Base-by-base conservation (phyloP, 2,329 filamentous ascomycete genomes). In the Neurospora crassa region DNA sequence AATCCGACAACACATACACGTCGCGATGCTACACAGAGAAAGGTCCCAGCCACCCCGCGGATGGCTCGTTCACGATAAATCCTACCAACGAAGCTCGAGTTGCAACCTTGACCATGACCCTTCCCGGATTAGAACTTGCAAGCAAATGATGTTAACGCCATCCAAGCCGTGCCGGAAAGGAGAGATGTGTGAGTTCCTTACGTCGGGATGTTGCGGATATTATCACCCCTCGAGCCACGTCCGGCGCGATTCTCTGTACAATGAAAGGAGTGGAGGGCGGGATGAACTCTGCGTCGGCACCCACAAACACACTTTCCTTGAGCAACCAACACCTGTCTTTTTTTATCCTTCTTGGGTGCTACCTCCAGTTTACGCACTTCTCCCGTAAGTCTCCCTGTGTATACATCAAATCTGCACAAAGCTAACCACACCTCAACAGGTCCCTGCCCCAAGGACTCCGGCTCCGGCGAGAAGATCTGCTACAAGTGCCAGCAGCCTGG, bases 391-490 rank as follows among this genome's bases (percentile, higher is more conserved):
- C 8, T 63, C 29, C 14, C 10, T 37, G 24, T 63, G 29, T 37
- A 7, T n/a, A 37, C 29, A 63, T 18, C 8, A 3, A 37, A 18
- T 14, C 7, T 63, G 29, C 24, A 18, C 29, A 34, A 34, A 63
- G 53, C 53, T 63, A 34, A 63, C 16, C 53, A 37, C 8, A 3
- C 18, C 14, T 37, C 29, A 63, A 63, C 11, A 63, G 53, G 53
- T 76, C 96, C 98, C 83, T 99, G 96, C 88, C 92, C 94, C 78
- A 94, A 95, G 81, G 95, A 97, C 84, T 92, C 92, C 72, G 89
- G 90, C 77, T 88, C 89, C 76, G 89, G 90, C 79, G 95, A 98
- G 88, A 95, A 96, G 82, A 94, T 97, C 81, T 99, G 96, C 91
- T 99, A 99, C 89, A 97, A 96, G 88, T 98, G 89, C 87, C 88